Evolutionary conservation across 1,284 basidiomycete genomes (phyloP).

Genomic region (Moniliella sp.): DNA sequence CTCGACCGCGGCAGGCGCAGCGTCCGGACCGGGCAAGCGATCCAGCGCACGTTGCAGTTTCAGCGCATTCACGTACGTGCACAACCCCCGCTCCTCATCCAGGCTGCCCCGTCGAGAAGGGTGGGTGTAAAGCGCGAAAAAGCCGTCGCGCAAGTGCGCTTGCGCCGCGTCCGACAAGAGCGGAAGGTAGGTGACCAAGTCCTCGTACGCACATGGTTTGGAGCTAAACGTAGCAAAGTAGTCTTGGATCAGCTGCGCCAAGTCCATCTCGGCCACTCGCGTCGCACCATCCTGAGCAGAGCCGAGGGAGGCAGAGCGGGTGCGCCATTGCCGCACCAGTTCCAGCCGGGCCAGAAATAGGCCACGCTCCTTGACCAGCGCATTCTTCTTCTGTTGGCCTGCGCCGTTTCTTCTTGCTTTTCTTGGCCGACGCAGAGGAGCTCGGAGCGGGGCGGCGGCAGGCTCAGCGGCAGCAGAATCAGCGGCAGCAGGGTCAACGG

Average conservation of each 20-base stretch:
- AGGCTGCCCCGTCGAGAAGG: no score
- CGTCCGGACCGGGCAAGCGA: neutral
- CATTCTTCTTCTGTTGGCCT: neutral
- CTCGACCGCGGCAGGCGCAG: neutral
- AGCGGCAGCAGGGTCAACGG: no score
- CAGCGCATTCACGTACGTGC: neutral
- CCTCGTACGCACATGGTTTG: neutral
- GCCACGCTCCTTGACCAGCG: neutral
- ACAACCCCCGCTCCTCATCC: no score
- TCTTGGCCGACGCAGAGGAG: neutral
- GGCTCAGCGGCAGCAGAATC: no score
- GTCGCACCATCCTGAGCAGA: no score
- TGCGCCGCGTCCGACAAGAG: no score
- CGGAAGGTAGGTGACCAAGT: no score
- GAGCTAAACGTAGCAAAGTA: neutral
- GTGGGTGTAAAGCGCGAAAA: no score
- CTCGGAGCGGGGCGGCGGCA: no score
- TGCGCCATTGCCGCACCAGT: neutral
- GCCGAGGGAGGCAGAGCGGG: no score
- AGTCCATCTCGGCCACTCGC: no score
- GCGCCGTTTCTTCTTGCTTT: neutral
- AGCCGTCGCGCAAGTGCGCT: no score
- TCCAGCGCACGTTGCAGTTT: neutral
- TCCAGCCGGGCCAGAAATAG: neutral
- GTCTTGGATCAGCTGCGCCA: neutral